Evolutionary conservation across 2,329 filamentous ascomycete species (phyloP), one percentile per base, ranked within the genome.

Genomic region (Fusarium nygamai): DNA sequence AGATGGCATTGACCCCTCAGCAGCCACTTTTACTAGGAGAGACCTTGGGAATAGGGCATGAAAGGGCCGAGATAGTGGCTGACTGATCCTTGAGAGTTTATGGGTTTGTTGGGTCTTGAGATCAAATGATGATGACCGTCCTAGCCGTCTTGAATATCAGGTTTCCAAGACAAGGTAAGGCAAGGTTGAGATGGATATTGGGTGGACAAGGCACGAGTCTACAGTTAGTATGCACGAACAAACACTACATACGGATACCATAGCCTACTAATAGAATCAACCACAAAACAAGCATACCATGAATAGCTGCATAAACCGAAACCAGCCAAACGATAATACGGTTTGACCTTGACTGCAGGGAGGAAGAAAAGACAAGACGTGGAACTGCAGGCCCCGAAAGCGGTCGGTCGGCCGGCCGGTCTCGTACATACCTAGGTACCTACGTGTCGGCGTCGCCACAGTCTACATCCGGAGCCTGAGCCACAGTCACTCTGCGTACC

Each of bases 401-500:
- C 67, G 36, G 48, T 51, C 67, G 31, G 48, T 41, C 61, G 48
- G 33, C 36, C n/a, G 31, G 54, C 44, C 61, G 66, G 38, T 39
- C 27, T 39, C 48, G n/a, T 39, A 44, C 22, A 31, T n/a, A n/a
- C n/a, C n/a, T n/a, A n/a, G n/a, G n/a, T 58, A 34, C 19, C 41
- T 65, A 59, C 71, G 71, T 74, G 61, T 73, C 54, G 48, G 51
- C 58, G 63, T 68, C 59, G 71, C 71, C 71, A 73, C 71, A 64
- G 60, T 38, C 71, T 59, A 59, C 62, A 54, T 68, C 54, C 48
- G 54, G 67, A 60, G 33, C 39, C 36, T 67, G 69, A 59, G 69
- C 69, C 69, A 68, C 68, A 70, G 33, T 50, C 24, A 19, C 36
- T 31, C 24, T 70, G 46, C 60, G 65, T 43, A 43, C 22, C 1